Evolutionary conservation across 2,329 filamentous ascomycete genomes (phyloP).

Genomic region (Diaporthe sp.): DNA sequence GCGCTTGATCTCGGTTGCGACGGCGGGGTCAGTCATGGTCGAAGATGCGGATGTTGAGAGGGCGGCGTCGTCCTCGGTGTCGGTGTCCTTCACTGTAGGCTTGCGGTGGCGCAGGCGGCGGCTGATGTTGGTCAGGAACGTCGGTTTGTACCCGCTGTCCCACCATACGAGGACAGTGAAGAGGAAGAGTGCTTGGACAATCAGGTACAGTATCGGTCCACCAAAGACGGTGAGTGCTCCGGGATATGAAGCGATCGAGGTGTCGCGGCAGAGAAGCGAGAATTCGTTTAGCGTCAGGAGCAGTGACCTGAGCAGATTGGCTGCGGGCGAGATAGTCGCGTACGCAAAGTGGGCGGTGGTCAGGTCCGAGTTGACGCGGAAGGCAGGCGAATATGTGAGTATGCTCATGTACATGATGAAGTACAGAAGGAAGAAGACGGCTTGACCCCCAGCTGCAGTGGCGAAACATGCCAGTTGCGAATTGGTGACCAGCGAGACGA

Average conservation of each 20-base stretch:
- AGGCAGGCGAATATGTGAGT: conserved; percentile 80
- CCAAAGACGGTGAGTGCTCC: conserved; percentile 82
- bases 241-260: conserved; percentile 75
- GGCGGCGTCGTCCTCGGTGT: conserved; percentile 36
- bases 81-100: conserved; percentile 38
- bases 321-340: conserved; percentile 81
- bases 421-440: conserved; percentile 78
- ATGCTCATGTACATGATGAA: conserved; percentile 80
- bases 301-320: conserved; percentile 79
- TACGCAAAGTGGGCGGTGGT: conserved; percentile 82
- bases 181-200: conserved; percentile 79
- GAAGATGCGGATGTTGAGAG: conserved; percentile 14
- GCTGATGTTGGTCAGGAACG: conserved; percentile 63
- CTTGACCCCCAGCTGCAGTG: conserved; percentile 83
- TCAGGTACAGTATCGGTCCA: conserved; percentile 86
- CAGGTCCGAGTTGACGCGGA: conserved; percentile 76
- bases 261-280: conserved; percentile 79
- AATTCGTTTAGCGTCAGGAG: conserved; percentile 88
- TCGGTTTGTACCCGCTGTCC: conserved; percentile 79
- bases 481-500: conserved; percentile 78
- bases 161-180: conserved; percentile 83
- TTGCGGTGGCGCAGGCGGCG: conserved; percentile 50
- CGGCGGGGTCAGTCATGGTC: conserved; percentile 67
- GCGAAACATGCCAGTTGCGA: conserved; percentile 58
- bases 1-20: conserved; percentile 74